phyloP scores from a whole-genome alignment of 768 basidiomycete genomes.

The Zangia roseola region DNA sequence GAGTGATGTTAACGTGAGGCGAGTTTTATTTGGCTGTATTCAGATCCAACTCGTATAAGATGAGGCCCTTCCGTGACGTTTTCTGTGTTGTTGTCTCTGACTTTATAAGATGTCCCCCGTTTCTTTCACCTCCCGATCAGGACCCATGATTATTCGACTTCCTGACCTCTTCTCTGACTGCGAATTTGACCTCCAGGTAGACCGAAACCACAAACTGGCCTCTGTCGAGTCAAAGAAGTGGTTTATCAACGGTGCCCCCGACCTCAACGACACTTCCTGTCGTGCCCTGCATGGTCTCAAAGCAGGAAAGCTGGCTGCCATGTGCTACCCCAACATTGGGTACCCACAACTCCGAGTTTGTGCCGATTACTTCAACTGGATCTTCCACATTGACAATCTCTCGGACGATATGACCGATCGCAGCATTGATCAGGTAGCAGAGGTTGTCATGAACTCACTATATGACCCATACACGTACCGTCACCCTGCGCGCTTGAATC shows the following conservation, averaged over 20 bases:
- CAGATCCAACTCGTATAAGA: too few species aligned
- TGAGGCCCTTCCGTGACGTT: too few species aligned
- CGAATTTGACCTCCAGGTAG: slow-evolving; percentile 53
- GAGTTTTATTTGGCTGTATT: background rate
- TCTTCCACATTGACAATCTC: slow-evolving; percentile 78
- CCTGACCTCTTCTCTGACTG: slow-evolving; percentile 32
- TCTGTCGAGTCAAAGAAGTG: slow-evolving; percentile 65
- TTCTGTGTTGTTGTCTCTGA: too few species aligned
- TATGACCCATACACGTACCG: slow-evolving; percentile 62
- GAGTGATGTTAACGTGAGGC: too few species aligned
- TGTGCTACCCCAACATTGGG: slow-evolving; percentile 48
- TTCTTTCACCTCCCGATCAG: too few species aligned
- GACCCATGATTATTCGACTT: too few species aligned
- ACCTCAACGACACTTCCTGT: slow-evolving; percentile 49
- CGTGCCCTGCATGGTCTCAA: slow-evolving; percentile 68
- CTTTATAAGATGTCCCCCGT: too few species aligned
- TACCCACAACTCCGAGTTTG: slow-evolving; percentile 64
- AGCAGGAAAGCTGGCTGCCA: slow-evolving; percentile 60
- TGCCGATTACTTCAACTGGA: slow-evolving; percentile 75
- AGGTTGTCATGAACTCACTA: slow-evolving; percentile 70
- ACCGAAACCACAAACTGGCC: slow-evolving; percentile 58
- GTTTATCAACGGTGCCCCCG: slow-evolving; percentile 63
- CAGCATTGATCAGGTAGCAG: slow-evolving; percentile 53
- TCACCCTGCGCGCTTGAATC: slow-evolving; percentile 56
- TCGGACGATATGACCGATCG: slow-evolving; percentile 76